Percentiles rank a stretch among this genome's conserved stretches.
Evolutionary conservation across 768 basidiomycete species (phyloP).

Genomic region (Daedalea quercina): DNA sequence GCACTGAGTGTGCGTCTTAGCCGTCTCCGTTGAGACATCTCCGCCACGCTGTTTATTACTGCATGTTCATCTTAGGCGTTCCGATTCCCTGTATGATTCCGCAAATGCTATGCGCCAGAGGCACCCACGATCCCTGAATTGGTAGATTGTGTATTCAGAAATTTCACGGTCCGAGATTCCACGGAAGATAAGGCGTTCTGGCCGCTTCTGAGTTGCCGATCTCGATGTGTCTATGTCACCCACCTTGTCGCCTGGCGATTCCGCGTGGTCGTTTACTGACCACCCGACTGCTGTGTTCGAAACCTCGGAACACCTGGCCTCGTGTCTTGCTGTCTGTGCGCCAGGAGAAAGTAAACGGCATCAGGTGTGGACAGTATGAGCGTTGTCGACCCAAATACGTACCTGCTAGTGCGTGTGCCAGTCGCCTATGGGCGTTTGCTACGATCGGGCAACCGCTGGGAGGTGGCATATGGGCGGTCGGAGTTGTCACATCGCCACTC

Average conservation of each 20-base stretch:
- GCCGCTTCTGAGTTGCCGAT: not conserved
- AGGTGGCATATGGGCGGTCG: not conserved
- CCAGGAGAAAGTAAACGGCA: not conserved
- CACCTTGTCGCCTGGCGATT: not conserved
- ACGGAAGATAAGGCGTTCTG: not conserved
- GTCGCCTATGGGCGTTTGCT: not conserved
- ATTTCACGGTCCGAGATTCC: not conserved
- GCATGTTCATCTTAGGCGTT: constrained; percentile 9
- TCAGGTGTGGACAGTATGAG: not conserved
- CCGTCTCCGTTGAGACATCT: constrained; percentile 17
- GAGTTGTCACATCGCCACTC: not conserved
- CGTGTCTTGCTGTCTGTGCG: not conserved
- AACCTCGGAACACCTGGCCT: not conserved
- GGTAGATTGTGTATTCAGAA: not conserved
- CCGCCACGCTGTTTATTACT: constrained; percentile 9
- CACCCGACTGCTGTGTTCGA: not conserved
- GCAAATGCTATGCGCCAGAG: constrained; percentile 18
- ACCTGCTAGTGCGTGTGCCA: not conserved
- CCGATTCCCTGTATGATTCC: constrained; percentile 16
- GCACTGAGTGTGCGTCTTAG: constrained; percentile 4
- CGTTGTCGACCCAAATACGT: not conserved
- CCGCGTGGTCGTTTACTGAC: not conserved
- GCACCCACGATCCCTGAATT: not conserved
- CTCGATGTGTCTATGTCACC: not conserved
- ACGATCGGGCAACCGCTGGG: not conserved